Evolutionary conservation across 176 grass and related monocot genomes (phyloP), one percentile per base, ranked within the genome.

Genomic region (Canna indica): DNA sequence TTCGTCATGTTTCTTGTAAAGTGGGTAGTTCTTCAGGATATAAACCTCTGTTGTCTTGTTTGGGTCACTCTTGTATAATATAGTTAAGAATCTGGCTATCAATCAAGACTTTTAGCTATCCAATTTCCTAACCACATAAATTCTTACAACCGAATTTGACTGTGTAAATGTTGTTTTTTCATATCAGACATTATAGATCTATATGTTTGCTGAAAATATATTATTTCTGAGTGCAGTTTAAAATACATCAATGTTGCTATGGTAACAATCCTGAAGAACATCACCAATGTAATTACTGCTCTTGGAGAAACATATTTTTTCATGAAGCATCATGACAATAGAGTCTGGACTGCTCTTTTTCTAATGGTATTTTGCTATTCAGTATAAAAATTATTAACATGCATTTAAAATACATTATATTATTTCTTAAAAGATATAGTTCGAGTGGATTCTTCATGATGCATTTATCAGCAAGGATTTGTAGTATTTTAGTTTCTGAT

Each of bases 161-260:
- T 8, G 36, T 39, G 36, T 8, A 39, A 39, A 39, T 39, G 36
- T 39, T 39, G 36, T 39, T 39, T 39, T 4, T 39, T 39, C 5
- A 39, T 8, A 39, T 39, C 36, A 39, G 36, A 39, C 8, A 39
- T 57, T 59, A 12, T 65, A 39, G 53, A 13, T 33, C 69, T 76
- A 68, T 78, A 33, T 57, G 65, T 68, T 72, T 63, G 65, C 22
- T 75, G 26, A 56, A 17, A 60, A 44, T 5, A 57, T 68, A 39
- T 39, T 36, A 42, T 22, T 88, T 1, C 28, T 69, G 26, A 69
- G 72, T 96, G 72, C 85, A 96, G 91, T 76, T 83, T 96, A 76
- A 96, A 88, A 76, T 86, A 96, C 72, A 91, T 96, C 52, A 96
- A 96, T 86, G 91, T 96, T 75, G 91, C 91, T 13, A 96, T 96